phyloP scores from a whole-genome alignment of 768 basidiomycete species.

The Amanita rimosa region DNA sequence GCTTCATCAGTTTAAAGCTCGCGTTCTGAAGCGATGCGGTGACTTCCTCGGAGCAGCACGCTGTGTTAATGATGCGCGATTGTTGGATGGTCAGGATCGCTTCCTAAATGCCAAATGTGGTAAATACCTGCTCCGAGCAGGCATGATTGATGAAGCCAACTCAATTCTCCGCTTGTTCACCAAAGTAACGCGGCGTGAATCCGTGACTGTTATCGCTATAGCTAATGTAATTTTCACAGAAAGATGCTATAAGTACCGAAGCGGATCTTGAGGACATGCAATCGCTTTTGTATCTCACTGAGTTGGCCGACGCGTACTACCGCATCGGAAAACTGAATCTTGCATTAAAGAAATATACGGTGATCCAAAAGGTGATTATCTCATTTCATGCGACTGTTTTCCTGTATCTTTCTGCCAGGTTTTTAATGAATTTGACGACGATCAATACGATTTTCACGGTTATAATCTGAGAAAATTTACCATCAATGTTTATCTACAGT shows the following conservation, averaged over 20 bases:
- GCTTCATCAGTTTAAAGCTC: conserved; percentile 69
- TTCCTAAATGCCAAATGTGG: conserved; percentile 91
- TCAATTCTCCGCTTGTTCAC: conserved; percentile 80
- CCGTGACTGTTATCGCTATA: not conserved
- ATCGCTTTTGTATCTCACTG: conserved; percentile 74
- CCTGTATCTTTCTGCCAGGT: conserved; percentile 28
- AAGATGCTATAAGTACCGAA: conserved; percentile 67
- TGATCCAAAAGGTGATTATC: conserved; percentile 53
- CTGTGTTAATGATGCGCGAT: conserved; percentile 69
- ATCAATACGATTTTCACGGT: conserved; percentile 96
- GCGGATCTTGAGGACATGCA: conserved; percentile 94
- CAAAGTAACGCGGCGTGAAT: conserved; percentile 41
- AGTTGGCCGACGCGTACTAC: conserved; percentile 67
- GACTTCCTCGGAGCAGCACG: conserved; percentile 67
- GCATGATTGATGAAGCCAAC: conserved; percentile 65
- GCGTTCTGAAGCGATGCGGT: conserved; percentile 78
- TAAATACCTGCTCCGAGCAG: conserved; percentile 83
- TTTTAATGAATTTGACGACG: conserved; percentile 84
- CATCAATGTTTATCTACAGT: conserved; percentile 80
- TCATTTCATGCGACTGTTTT: not conserved
- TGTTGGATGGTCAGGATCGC: conserved; percentile 87
- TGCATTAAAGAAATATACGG: conserved; percentile 79
- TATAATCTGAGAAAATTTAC: conserved; percentile 89
- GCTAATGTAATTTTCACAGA: conserved; percentile 34
- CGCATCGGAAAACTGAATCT: conserved; percentile 55